Conservation (phyloP, 495 filamentous ascomycete genomes). For the Podospora anserina region DNA sequence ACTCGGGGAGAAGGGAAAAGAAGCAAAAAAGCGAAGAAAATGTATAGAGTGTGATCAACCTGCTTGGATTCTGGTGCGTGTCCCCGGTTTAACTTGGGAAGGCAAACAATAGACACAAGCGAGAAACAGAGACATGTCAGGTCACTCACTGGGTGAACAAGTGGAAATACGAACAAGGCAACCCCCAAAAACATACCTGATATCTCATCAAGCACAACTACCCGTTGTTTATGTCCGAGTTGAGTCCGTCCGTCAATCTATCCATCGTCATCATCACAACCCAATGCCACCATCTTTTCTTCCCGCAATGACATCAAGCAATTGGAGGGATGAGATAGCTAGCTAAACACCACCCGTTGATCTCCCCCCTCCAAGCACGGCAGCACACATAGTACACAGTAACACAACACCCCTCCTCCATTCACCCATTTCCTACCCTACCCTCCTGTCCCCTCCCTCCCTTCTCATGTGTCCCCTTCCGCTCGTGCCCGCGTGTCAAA, state of each 20-base stretch:
- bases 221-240: background rate
- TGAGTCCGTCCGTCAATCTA: background rate
- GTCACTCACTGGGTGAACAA: background rate
- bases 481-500: background rate
- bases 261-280: background rate
- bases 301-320: background rate
- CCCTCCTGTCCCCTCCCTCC: background rate
- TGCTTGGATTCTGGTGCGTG: background rate
- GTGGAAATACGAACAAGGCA: background rate
- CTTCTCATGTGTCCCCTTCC: background rate
- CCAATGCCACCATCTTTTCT: background rate
- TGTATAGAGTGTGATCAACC: background rate
- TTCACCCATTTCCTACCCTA: too few relatives aligned
- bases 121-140: background rate
- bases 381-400: background rate
- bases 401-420: background rate
- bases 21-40: background rate
- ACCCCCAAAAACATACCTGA: background rate
- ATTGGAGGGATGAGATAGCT: background rate
- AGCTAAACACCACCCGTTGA: background rate
- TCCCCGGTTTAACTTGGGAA: background rate
- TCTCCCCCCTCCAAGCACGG: background rate
- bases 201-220: background rate
- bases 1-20: background rate
- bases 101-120: background rate